These are phyloP conservation scores for Ustilago tritici DNA, from an alignment of 1,284 basidiomycete species.

Conservation along the genomic window DNA sequence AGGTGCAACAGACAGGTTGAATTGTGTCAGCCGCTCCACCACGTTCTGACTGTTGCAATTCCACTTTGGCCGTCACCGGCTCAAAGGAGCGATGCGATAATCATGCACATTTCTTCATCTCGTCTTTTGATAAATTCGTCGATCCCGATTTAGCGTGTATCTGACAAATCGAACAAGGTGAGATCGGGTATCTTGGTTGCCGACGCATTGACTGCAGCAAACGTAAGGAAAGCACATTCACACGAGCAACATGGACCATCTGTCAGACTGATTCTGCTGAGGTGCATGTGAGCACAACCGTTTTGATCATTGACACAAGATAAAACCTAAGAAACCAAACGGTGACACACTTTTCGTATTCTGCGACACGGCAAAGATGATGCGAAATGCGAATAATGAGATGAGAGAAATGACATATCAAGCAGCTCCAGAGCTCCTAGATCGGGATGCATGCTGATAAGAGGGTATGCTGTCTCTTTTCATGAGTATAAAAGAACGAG, in stretches of 20 bases:
- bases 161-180: neutral
- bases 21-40: constrained; percentile 1
- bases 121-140: neutral
- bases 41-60: neutral
- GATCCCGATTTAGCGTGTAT: neutral
- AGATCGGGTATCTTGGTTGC: neutral
- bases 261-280: neutral
- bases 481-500: constrained; percentile 1
- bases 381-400: neutral
- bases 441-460: neutral
- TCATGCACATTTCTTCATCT: neutral
- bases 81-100: constrained; percentile 2
- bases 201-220: neutral
- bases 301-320: neutral
- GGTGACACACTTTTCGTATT: neutral
- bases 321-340: neutral
- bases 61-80: neutral
- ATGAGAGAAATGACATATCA: neutral
- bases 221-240: neutral
- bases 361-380: neutral
- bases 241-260: neutral
- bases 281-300: neutral
- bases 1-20: neutral
- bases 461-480: constrained; percentile 15
- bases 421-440: neutral